Evolutionary conservation across 139 green algal species (phyloP).

Genomic region (Trebouxia sp.): DNA sequence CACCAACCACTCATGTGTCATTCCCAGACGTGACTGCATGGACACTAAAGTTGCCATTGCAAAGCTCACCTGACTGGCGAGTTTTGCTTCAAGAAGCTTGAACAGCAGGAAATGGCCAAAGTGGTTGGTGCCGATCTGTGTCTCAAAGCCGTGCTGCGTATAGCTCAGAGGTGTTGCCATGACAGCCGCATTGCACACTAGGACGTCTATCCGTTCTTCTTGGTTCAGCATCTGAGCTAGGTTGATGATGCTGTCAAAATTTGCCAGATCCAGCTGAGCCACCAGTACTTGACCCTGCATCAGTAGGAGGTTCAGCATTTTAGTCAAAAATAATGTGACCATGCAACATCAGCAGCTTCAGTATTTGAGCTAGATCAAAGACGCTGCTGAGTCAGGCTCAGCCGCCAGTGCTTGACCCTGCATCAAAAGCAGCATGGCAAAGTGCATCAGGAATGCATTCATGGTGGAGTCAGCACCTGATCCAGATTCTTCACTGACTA

Average conservation of each 20-base stretch:
- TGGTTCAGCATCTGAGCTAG: slow-evolving; percentile 48
- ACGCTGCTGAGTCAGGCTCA: no score
- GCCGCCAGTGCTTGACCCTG: no score
- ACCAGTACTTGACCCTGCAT: slow-evolving; percentile 38
- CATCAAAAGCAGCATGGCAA: no score
- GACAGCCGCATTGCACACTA: slow-evolving; percentile 68
- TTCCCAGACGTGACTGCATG: neutral
- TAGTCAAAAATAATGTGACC: no score
- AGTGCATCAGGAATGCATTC: no score
- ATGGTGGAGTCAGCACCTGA: no score
- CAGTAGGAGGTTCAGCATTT: no score
- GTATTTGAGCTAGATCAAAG: no score
- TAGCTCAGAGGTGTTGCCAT: slow-evolving; percentile 52
- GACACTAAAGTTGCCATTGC: neutral
- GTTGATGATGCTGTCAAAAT: slow-evolving; percentile 49
- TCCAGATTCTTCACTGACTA: no score
- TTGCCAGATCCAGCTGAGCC: slow-evolving; percentile 57
- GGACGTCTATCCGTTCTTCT: slow-evolving; percentile 51
- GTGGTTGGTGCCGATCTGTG: slow-evolving; percentile 54
- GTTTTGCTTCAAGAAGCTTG: slow-evolving; percentile 35
- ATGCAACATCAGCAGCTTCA: no score
- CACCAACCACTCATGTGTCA: neutral
- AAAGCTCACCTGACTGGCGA: slow-evolving; percentile 30
- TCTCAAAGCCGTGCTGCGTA: slow-evolving; percentile 57
- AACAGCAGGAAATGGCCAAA: slow-evolving; percentile 51